phyloP scores from a whole-genome alignment of 75 land plant species.

The Larix kaempferi region DNA sequence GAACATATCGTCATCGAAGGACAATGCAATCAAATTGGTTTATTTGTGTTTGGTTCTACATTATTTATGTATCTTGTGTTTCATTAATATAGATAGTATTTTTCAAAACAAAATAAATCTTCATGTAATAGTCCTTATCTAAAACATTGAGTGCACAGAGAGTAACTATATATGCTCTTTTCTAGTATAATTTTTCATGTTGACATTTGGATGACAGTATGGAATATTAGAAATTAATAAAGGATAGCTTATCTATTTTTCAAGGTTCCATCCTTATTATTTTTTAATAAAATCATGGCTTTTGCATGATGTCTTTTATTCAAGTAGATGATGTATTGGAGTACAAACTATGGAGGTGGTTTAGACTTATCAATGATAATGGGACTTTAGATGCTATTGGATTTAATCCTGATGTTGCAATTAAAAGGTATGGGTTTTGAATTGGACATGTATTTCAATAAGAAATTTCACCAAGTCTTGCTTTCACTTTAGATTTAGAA shows the following conservation, averaged over 20 bases:
- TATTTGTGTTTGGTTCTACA: no score
- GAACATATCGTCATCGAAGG: background rate
- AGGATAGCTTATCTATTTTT: background rate
- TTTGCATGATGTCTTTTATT: conserved; percentile 4
- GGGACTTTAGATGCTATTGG: conserved; percentile 98
- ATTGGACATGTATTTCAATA: background rate
- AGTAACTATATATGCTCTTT: no score
- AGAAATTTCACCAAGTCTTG: background rate
- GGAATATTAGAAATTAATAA: background rate
- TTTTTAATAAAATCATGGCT: background rate
- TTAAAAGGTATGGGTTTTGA: conserved; percentile 57
- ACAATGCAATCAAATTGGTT: background rate
- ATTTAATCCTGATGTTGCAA: conserved; percentile 91
- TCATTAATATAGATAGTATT: no score
- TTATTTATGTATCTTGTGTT: no score
- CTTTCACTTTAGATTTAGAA: no score
- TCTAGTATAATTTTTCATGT: no score
- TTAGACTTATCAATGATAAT: conserved; percentile 84
- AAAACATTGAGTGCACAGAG: no score
- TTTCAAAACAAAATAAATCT: no score
- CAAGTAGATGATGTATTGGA: conserved; percentile 97
- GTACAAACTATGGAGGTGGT: conserved; percentile 62
- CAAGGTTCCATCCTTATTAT: background rate
- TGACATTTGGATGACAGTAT: background rate
- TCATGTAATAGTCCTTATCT: no score